These are phyloP conservation scores for Saccharomyces jurei DNA, from an alignment of 805 yeast genomes.

Conservation along the genomic window DNA sequence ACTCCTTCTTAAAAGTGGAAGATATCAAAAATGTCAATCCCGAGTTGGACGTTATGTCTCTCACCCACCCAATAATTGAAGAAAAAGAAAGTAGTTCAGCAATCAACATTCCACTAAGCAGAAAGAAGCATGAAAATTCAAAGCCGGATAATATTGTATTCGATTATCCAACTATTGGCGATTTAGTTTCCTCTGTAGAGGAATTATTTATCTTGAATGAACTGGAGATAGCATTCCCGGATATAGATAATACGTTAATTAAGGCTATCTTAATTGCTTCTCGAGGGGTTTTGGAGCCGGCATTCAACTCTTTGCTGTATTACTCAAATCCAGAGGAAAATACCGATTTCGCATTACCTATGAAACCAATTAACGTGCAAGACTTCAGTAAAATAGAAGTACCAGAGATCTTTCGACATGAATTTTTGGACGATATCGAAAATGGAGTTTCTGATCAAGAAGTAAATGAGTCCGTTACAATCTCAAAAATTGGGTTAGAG, in stretches of 20 bases:
- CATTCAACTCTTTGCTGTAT: constrained; percentile 79
- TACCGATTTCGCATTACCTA: constrained; percentile 43
- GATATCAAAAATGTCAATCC: neutral
- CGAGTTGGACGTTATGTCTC: neutral
- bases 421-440: neutral
- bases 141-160: constrained; percentile 7
- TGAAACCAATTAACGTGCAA: constrained; percentile 16
- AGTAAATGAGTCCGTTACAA: neutral
- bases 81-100: constrained; percentile 2
- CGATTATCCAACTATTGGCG: neutral
- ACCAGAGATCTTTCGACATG: neutral
- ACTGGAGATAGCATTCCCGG: constrained; percentile 81
- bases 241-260: constrained; percentile 57
- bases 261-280: constrained; percentile 82
- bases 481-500: neutral
- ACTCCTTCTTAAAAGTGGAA: neutral
- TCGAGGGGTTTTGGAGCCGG: constrained; percentile 69
- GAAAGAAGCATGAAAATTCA: constrained; percentile 1
- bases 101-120: constrained; percentile 10
- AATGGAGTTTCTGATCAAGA: constrained; percentile 1
- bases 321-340: constrained; percentile 61
- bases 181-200: neutral
- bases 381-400: neutral
- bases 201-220: constrained; percentile 32
- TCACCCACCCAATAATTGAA: constrained; percentile 4